Evolutionary conservation across 73 alveolate genomes (phyloP), one percentile per base, ranked within the genome.

Genomic region (Breviolum minutum): DNA sequence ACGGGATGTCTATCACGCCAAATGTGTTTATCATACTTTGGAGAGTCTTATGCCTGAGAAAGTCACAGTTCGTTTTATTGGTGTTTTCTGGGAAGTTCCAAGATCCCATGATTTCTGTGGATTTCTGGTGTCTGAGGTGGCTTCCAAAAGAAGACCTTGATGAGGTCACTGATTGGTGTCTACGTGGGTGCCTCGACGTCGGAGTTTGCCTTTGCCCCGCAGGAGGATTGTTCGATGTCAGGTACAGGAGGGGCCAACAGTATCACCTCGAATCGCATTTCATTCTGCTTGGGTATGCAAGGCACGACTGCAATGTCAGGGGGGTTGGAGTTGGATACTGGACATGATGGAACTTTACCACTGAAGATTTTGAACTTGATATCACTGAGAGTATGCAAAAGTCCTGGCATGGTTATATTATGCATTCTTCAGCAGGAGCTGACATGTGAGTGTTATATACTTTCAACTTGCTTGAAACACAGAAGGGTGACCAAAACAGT

Each of bases 241-340:
- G 98, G 98, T 7, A 92, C 98, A 5, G 98, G 98, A 2, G 90
- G 91, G 7, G 98, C 98, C n/a, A 92, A 81, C 98, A 92, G 98
- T 92, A 92, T 92, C 98, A 92, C 98, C 54, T 92, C 98, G 54
- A 92, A 92, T 40, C 98, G 98, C 54, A 92, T 92, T 60, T 92
- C 98, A n/a, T 92, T 92, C 69, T 92, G 98, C 98, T 64, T 92
- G 98, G 98, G 98, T 66, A 16, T 92, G 98, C 98, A 92, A 76
- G 98, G 96, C 96, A 0, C 68, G 40, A n/a, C 9, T 2, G 79
- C 54, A 40, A 2, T 0, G 54, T 40, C 54, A 40, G 5, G 54
- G 54, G 54, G 54, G 54, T 40, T 40, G 54, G 54, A 40, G 54
- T 3, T 40, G 54, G 54, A 40, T 40, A 40, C 54, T 40, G 0